These are phyloP conservation scores for Phytophthora pinifolia DNA, from an alignment of 352 stramenopile species.

Conservation along the genomic window DNA sequence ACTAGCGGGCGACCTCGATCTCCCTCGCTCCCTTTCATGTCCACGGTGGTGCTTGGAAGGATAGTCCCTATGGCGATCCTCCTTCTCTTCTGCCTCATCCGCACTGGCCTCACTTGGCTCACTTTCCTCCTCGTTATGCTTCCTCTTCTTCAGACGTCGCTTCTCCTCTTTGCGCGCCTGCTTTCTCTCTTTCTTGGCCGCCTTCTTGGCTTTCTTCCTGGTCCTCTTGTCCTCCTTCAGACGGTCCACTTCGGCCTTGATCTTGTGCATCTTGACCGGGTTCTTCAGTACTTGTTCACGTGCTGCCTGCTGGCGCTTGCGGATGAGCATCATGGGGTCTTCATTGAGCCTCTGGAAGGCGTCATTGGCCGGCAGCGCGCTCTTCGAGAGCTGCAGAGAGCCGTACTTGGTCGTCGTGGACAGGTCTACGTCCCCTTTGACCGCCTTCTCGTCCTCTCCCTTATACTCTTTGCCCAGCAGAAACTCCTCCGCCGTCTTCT, in stretches of 20 bases:
- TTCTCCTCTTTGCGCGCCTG: slow-evolving; percentile 37
- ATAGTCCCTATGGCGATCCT: slow-evolving; percentile 6
- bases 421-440: slow-evolving; percentile 36
- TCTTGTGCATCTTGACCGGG: slow-evolving; percentile 90
- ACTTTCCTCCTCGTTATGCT: slow-evolving; percentile 28
- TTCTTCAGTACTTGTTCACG: slow-evolving; percentile 88
- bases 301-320: slow-evolving; percentile 76
- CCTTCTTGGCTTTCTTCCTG: slow-evolving; percentile 68
- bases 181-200: slow-evolving; percentile 70
- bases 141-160: slow-evolving; percentile 42
- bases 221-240: slow-evolving; percentile 79
- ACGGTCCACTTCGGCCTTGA: slow-evolving; percentile 79
- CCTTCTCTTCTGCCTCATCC: slow-evolving; percentile 23
- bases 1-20: slow-evolving; percentile 19
- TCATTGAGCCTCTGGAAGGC: slow-evolving; percentile 93
- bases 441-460: slow-evolving; percentile 35
- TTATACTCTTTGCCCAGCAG: slow-evolving; percentile 93
- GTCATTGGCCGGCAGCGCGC: slow-evolving; percentile 78
- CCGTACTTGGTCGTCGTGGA: slow-evolving; percentile 72
- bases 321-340: slow-evolving; percentile 96
- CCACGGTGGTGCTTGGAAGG: slow-evolving; percentile 13
- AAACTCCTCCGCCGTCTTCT: slow-evolving; percentile 88
- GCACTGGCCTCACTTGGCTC: slow-evolving; percentile 16
- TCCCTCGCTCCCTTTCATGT: slow-evolving; percentile 8
- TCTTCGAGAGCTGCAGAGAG: slow-evolving; percentile 58